Percentiles rank a stretch among this genome's conserved stretches.
phyloP scores from a whole-genome alignment of 2,329 filamentous ascomycete genomes.

The Ophiosphaerella korrae region DNA sequence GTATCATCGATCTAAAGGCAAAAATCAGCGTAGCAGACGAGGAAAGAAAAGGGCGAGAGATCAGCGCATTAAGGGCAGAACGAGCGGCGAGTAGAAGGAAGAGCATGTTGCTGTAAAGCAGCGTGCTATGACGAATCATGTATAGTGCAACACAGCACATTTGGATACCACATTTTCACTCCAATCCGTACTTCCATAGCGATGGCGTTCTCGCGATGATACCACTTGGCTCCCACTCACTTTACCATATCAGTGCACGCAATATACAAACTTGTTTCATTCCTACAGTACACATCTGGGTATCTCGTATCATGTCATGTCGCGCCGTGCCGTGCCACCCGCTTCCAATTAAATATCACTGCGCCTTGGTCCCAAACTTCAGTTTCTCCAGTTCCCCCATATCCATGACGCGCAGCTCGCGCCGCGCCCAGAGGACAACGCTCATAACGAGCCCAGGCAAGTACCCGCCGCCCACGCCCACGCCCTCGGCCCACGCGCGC shows the following conservation, averaged over 20 bases:
- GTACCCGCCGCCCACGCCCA: slow-evolving; percentile 45
- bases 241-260: no score
- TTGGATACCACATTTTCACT: no score
- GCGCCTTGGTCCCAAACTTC: slow-evolving; percentile 47
- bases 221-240: no score
- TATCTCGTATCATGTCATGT: no score
- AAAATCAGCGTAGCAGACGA: slow-evolving; percentile 10
- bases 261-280: no score
- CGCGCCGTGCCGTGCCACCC: no score
- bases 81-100: slow-evolving; percentile 48
- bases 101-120: slow-evolving; percentile 49
- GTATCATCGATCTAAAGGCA: slow-evolving; percentile 16
- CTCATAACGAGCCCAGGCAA: slow-evolving; percentile 61
- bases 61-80: slow-evolving; percentile 37
- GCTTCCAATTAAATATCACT: not conserved
- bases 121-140: no score
- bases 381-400: slow-evolving; percentile 67
- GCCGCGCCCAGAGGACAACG: slow-evolving; percentile 65
- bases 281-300: no score
- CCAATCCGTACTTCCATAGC: no score
- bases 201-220: no score
- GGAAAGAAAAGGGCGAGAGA: slow-evolving; percentile 16
- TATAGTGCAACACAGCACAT: no score
- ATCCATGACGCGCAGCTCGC: slow-evolving; percentile 71
- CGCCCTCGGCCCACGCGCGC: slow-evolving; percentile 29